A percentile compares a stretch with the other conserved stretches of the same genome.
Conservation (phyloP, 2,329 filamentous ascomycete genomes). For the Coniosporium tulheliwenetii region DNA sequence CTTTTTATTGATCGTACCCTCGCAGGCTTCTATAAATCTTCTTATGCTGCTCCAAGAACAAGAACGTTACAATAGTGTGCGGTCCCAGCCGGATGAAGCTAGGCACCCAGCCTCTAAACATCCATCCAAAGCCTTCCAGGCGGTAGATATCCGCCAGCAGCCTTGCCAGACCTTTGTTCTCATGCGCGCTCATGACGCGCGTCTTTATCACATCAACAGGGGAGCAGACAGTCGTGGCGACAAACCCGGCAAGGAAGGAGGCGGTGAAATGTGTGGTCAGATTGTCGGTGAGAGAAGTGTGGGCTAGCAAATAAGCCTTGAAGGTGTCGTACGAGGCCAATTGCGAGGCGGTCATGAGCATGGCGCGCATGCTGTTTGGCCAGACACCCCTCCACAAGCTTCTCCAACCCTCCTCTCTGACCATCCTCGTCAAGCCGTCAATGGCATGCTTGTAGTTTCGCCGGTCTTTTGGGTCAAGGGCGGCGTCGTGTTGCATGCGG, state of each 20-base stretch:
- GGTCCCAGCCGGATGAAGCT: constrained; percentile 51
- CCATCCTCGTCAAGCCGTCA: constrained; percentile 75
- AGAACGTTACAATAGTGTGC: constrained; percentile 75
- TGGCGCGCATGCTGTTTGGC: constrained; percentile 66
- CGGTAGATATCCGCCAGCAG: constrained; percentile 52
- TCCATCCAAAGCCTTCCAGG: constrained; percentile 61
- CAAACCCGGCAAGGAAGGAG: constrained; percentile 63
- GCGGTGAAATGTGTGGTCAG: constrained; percentile 67
- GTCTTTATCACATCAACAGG: constrained; percentile 87
- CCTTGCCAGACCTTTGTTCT: constrained; percentile 37
- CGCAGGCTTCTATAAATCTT: constrained; percentile 44
- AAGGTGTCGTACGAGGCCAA: constrained; percentile 74
- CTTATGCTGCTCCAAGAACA: constrained; percentile 79
- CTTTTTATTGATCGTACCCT: background rate
- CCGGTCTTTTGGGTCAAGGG: constrained; percentile 55
- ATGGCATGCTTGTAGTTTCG: constrained; percentile 83
- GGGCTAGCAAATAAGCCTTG: constrained; percentile 51
- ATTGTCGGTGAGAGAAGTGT: constrained; percentile 50
- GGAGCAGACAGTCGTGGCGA: constrained; percentile 71
- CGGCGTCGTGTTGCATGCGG: constrained; percentile 88
- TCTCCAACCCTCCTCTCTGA: constrained; percentile 61
- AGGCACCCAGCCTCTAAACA: constrained; percentile 87
- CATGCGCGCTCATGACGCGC: constrained; percentile 58
- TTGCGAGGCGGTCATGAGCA: constrained; percentile 78
- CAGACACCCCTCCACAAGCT: constrained; percentile 74